These are phyloP conservation scores for Taiozyma sp. DNA, from an alignment of 1,139 yeast species.

Conservation along the genomic window DNA sequence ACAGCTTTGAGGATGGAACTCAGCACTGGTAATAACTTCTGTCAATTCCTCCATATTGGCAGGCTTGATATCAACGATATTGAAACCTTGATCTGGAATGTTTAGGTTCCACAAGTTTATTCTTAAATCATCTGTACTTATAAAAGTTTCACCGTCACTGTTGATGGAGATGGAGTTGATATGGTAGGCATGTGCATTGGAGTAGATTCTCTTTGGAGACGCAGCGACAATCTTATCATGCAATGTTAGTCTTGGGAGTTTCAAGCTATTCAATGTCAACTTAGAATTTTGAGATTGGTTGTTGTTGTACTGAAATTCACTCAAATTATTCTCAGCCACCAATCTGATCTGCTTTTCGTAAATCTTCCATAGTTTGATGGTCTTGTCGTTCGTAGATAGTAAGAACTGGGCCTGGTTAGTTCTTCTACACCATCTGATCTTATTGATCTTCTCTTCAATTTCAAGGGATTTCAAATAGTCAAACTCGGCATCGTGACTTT, in stretches of 20 bases:
- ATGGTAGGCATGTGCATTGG: slow-evolving; percentile 98
- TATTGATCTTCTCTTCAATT: slow-evolving; percentile 96
- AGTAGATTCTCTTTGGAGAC: slow-evolving; percentile 85
- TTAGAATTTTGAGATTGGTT: slow-evolving; percentile 11
- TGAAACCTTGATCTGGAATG: slow-evolving; percentile 92
- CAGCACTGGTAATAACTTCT: slow-evolving; percentile 97
- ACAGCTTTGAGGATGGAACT: slow-evolving; percentile 92
- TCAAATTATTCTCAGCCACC: slow-evolving; percentile 85
- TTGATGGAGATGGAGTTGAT: slow-evolving; percentile 93
- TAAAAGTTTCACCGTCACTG: slow-evolving; percentile 93
- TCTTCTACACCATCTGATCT: slow-evolving; percentile 93
- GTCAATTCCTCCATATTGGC: slow-evolving; percentile 98
- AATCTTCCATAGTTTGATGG: slow-evolving; percentile 95
- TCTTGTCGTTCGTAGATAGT: slow-evolving; percentile 92
- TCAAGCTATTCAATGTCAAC: slow-evolving; percentile 38
- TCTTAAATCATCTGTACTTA: slow-evolving; percentile 91
- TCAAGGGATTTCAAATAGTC: slow-evolving; percentile 94
- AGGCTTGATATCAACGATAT: slow-evolving; percentile 96
- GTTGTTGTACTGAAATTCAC: slow-evolving; percentile 16
- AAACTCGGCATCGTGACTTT: slow-evolving; percentile 97
- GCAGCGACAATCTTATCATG: slow-evolving; percentile 97
- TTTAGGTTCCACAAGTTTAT: slow-evolving; percentile 95
- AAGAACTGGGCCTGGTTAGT: slow-evolving; percentile 85
- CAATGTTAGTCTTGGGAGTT: slow-evolving; percentile 80
- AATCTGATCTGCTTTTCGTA: slow-evolving; percentile 89